Base-by-base conservation (phyloP, 495 filamentous ascomycete species). In the Penicillium bialowiezense region DNA sequence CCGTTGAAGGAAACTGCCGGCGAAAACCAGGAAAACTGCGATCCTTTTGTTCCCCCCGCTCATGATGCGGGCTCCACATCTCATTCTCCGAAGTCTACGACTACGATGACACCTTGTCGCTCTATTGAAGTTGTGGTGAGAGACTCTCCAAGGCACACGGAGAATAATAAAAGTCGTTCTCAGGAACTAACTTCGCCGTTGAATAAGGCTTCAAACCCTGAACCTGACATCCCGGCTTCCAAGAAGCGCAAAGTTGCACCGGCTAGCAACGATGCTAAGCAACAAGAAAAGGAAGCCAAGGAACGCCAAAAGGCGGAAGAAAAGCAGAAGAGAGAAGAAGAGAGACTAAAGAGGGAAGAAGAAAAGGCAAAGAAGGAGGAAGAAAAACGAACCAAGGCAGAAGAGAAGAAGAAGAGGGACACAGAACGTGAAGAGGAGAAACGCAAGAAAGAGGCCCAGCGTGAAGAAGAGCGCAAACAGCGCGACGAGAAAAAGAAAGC, bases 241-340 rank as follows among this genome's bases (percentile, higher is more conserved):
- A 86, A 80, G 54, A 79, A 74, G 52, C 69, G 71, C 44, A 84
- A 82, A 63, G 64, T 81, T 34, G 75, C 73, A 0, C 64, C 73
- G 29, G 73, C 70, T 15, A 75, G 77, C 31, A 79, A 79, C 33
- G 80, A 83, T 51, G 70, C 68, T 1, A 80, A 77, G 55, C 65
- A 67, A 48, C 64, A 71, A 48, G 77, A 83, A 43, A 82, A 74
- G 44, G 80, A 82, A 42, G 74, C 69, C 1, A 79, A 77, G 52
- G 75, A 79, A 29, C 64, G 63, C 9, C 64, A 70, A 56, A 70
- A 43, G 50, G 48, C 43, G 24, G 67, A 69, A 18, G 74, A 80
- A 41, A 71, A 71, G 52, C 61, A 65, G 7, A 70, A 64, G 45
- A 75, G 68, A 34, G 76, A 78, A 2, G 67, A 69, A 17, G 74